A percentile compares a stretch with the other conserved stretches of the same genome.
Conservation (phyloP, 106 monocot species). For the Vanilla planifolia region DNA sequence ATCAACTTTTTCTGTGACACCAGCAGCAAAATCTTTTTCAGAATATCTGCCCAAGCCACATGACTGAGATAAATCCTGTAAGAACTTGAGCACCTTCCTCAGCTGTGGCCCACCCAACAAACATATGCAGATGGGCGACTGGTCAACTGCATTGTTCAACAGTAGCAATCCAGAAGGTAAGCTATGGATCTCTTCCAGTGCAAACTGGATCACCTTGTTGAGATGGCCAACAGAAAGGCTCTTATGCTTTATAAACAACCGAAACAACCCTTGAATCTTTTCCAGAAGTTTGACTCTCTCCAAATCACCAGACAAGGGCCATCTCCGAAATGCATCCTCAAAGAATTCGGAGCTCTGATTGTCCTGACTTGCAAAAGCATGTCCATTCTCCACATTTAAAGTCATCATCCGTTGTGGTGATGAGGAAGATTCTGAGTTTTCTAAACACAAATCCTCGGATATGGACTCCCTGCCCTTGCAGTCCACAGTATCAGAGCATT, state of each 20-base stretch:
- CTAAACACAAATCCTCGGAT: conserved; percentile 33
- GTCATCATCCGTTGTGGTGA: conserved; percentile 19
- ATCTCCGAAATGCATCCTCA: conserved; percentile 22
- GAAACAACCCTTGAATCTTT: conserved; percentile 59
- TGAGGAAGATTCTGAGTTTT: conserved; percentile 25
- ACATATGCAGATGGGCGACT: conserved; percentile 63
- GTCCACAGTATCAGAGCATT: conserved; percentile 16
- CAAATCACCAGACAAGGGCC: conserved; percentile 72
- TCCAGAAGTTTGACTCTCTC: conserved; percentile 71
- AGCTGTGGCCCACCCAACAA: conserved; percentile 63
- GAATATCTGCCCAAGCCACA: conserved; percentile 48
- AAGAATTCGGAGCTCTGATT: conserved; percentile 5
- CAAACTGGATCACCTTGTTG: conserved; percentile 62
- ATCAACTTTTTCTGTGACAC: conserved; percentile 22
- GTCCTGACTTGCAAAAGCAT: conserved; percentile 15
- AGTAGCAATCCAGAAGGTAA: conserved; percentile 44
- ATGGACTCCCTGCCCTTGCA: conserved; percentile 27
- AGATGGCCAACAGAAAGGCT: conserved; percentile 65
- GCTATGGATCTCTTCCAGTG: conserved; percentile 58
- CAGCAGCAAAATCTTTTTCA: conserved; percentile 37
- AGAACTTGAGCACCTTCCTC: conserved; percentile 61
- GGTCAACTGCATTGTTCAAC: conserved; percentile 40
- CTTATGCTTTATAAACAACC: conserved; percentile 55
- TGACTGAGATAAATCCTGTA: conserved; percentile 80
- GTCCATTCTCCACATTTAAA: conserved; percentile 27